Base-by-base conservation (phyloP, 116 monocot species). In the Dioscorea cayenensis region DNA sequence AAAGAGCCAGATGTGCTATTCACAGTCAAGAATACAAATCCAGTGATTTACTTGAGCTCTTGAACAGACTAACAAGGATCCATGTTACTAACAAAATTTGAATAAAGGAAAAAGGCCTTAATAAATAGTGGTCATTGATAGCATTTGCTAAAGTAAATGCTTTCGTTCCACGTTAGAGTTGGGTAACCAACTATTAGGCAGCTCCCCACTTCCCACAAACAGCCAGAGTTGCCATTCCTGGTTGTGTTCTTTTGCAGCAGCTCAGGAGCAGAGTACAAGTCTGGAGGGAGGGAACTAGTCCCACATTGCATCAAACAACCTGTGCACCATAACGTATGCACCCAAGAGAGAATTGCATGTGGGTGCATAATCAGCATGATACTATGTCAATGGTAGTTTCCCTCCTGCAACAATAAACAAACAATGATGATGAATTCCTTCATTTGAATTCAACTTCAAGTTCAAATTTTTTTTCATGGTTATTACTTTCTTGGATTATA, bases 281-380 rank as follows among this genome's bases (percentile, higher is more conserved):
- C 73, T 99, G 99, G 2, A 94, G 79, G 63, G 99, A 99, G 6
- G 99, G 99, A 25, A 78, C 69, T 18, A 99, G 71, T 1, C 89
- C 99, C 29, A 86, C 58, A 6, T 52, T 63, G 94, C 99, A 74
- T 99, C 94, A 3, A 72, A 74, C 62, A 86, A 94, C 63, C 85
- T 72, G 13, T 80, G 69, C 35, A 77, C 74, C 72, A 77, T 83
- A 20, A 99, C 79, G 75, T 85, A 99, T 36, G 94, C 90, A 74
- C 99, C 87, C 27, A 99, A 36, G 43, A 99, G 69, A 67, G 99
- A 99, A 83, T 99, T 99, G 76, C 94, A 90, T 27, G 88, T 93
- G 2, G 94, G 99, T 11, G 84, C 91, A 70, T 91, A 32, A 4
- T 32, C 32, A 32, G 32, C 32, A 32, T 32, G 4, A 32, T 32